Evolutionary conservation across 2,329 filamentous ascomycete genomes (phyloP).

Genomic region (Trichoderma arundinaceum): DNA sequence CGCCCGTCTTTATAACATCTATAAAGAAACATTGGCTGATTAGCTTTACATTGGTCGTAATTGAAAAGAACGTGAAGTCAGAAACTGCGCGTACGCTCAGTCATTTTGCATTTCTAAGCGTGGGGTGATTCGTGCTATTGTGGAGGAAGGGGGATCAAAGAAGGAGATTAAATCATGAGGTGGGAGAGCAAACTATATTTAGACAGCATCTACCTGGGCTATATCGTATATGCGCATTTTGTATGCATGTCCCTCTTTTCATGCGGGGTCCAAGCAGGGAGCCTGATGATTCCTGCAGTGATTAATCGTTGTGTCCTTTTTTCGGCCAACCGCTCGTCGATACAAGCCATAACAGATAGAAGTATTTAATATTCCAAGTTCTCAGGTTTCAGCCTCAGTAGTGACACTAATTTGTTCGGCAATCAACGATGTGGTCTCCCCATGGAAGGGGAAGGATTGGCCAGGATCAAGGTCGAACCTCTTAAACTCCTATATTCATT

Average conservation of each 20-base stretch:
- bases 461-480: no score
- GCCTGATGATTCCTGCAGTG: background rate
- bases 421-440: no score
- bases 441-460: no score
- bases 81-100: background rate
- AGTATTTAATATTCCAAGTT: no score
- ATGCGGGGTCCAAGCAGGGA: background rate
- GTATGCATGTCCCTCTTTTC: background rate
- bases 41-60: background rate
- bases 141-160: background rate
- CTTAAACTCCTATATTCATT: no score
- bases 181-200: background rate
- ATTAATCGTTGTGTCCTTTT: background rate
- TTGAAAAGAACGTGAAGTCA: background rate
- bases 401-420: no score
- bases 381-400: no score
- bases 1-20: no score
- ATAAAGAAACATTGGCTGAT: background rate
- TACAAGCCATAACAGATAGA: no score
- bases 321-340: no score
- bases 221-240: background rate
- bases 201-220: background rate
- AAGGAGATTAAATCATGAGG: background rate
- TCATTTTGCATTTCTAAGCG: background rate
- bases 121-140: background rate